Conservation (phyloP, 2,329 filamentous ascomycete species). For the Trichoderma sp. region DNA sequence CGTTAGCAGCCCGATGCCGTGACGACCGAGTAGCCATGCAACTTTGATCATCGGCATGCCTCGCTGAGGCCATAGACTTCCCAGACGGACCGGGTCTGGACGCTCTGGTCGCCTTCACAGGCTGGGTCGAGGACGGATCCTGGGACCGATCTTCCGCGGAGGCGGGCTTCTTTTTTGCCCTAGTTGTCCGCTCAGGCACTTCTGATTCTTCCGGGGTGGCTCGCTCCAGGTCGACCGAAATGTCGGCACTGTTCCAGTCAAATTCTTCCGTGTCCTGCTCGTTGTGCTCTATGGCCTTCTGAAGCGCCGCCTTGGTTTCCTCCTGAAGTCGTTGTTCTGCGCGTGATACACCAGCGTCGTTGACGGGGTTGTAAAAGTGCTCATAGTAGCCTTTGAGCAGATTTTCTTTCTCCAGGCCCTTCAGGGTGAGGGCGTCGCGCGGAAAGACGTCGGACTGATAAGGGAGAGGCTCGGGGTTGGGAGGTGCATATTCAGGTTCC, state of each 20-base stretch:
- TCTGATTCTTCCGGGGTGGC: conserved; percentile 41
- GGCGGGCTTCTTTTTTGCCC: neutral
- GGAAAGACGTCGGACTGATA: conserved; percentile 73
- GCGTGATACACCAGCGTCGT: conserved; percentile 66
- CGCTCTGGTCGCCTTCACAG: conserved; percentile 48
- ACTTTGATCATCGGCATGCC: neutral
- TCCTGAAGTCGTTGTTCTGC: conserved; percentile 63
- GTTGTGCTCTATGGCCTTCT: conserved; percentile 67
- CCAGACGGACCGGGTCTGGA: neutral
- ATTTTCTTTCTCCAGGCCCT: conserved; percentile 61
- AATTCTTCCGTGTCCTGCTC: conserved; percentile 66
- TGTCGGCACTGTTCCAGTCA: conserved; percentile 61
- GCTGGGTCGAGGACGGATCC: conserved; percentile 36
- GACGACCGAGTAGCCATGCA: neutral
- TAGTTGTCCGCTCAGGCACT: neutral
- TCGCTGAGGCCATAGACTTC: neutral
- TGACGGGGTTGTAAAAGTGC: conserved; percentile 64
- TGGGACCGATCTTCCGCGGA: conserved; percentile 2
- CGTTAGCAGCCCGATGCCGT: conserved; percentile 45
- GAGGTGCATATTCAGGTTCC: conserved; percentile 89
- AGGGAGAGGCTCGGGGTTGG: conserved; percentile 64
- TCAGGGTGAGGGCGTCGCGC: conserved; percentile 57
- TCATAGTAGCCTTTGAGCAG: conserved; percentile 63
- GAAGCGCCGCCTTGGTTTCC: conserved; percentile 52
- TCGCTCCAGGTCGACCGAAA: conserved; percentile 34